These are phyloP conservation scores for Phaseolus coccineus DNA, from an alignment of 331 rosid species.

Conservation along the genomic window DNA sequence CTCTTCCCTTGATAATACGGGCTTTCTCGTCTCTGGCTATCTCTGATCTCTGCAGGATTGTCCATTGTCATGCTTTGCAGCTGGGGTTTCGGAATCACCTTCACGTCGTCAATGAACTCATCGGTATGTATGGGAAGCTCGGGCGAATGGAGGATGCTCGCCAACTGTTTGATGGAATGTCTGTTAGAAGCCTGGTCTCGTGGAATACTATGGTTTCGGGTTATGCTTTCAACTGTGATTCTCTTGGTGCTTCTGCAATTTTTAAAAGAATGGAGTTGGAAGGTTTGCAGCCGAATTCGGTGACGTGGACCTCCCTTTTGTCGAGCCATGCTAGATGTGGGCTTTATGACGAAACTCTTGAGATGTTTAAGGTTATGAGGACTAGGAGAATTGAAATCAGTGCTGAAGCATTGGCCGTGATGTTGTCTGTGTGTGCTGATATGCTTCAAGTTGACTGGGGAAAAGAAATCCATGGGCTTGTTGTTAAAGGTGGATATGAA, in stretches of 20 bases:
- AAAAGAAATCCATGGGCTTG: conserved; percentile 67
- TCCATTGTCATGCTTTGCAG: conserved; percentile 66
- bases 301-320: conserved; percentile 86
- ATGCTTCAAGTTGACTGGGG: conserved; percentile 60
- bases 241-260: conserved; percentile 63
- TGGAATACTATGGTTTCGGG: conserved; percentile 86
- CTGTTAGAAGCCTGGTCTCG: conserved; percentile 62
- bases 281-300: conserved; percentile 68
- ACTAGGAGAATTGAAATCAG: conserved; percentile 55
- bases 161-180: conserved; percentile 72
- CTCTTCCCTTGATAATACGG: conserved; percentile 71
- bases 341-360: conserved; percentile 56
- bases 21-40: conserved; percentile 55
- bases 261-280: conserved; percentile 71
- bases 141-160: conserved; percentile 64
- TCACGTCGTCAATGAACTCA: conserved; percentile 66
- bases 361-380: conserved; percentile 66
- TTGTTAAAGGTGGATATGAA: conserved; percentile 78
- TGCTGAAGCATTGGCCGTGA: conserved; percentile 81
- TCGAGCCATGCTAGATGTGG: conserved; percentile 81
- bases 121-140: conserved; percentile 74
- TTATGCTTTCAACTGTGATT: conserved; percentile 68
- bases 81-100: conserved; percentile 73
- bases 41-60: conserved; percentile 51
- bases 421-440: conserved; percentile 78